Evolutionary conservation across 257 asterid species (phyloP), one percentile per base, ranked within the genome.

Genomic region (Verbena officinalis): DNA sequence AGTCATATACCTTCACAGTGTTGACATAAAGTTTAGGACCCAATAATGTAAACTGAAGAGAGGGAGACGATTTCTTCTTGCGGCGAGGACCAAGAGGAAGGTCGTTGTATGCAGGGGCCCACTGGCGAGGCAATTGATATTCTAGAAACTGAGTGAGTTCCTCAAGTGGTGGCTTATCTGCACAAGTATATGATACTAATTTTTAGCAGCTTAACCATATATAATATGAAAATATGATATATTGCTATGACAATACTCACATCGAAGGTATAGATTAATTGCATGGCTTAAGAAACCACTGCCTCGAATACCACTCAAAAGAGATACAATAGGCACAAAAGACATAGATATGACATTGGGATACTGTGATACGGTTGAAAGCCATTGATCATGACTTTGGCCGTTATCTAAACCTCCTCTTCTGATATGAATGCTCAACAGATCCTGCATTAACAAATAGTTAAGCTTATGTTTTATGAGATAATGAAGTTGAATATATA

Each of bases 21-120:
- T 89, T 93, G 71, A 93, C 98, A 51, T 82, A 93, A 52, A 93
- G 95, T 80, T 78, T 93, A 55, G 99, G 97, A 59, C 99, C 99
- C 81, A 90, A 63, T 66, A 86, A 73, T 4, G 94, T 64, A 60
- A 90, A 90, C 80, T 88, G 91, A 46, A 93, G 95, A 7, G 97
- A 67, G 1, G 99, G 99, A 59, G 94, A 87, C 7, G 90, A 56
- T 73, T 84, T 88, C 55, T 83, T 93, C 82, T 70, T 87, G 60
- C 77, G 80, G 33, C 83, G 70, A 66, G 81, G 88, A 33, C 94
- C 96, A 24, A 93, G 95, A 48, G 98, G 98, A 64, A 87, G 96
- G 72, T 93, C 97, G 46, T 75, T 72, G 67, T 75, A 90, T 15
- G 94, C 91, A 9, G 99, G 99, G 7, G 99, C 96, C 97, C 99